These are phyloP conservation scores for Boletus rex-veris DNA, from an alignment of 768 basidiomycete genomes.

Conservation along the genomic window DNA sequence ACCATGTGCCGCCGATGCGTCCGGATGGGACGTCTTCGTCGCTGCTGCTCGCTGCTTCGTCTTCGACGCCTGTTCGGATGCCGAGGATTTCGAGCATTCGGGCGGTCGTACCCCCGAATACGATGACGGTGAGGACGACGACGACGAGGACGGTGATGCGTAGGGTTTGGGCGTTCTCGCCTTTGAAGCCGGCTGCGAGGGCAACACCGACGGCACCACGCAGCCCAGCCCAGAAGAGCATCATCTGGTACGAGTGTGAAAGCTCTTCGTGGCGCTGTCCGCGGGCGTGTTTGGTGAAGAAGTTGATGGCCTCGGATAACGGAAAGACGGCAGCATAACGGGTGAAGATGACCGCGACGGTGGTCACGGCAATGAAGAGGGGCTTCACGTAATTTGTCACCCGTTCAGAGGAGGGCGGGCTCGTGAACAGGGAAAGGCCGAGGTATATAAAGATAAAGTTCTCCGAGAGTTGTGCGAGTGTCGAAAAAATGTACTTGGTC, in stretches of 20 bases:
- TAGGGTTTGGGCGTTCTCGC: constrained; percentile 87
- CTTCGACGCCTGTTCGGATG: constrained; percentile 91
- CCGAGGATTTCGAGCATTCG: constrained; percentile 97
- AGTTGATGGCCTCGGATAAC: constrained; percentile 90
- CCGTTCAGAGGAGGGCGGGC: constrained; percentile 69
- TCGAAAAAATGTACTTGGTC: constrained; percentile 93
- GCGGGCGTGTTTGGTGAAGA: constrained; percentile 79
- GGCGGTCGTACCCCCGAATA: constrained; percentile 97
- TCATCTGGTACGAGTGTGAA: constrained; percentile 98
- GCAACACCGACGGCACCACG: constrained; percentile 98
- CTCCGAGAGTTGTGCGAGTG: constrained; percentile 91
- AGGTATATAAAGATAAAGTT: constrained; percentile 99
- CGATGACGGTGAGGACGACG: constrained; percentile 88
- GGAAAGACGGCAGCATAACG: constrained; percentile 97
- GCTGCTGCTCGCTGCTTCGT: constrained; percentile 66
- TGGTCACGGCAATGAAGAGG: constrained; percentile 88
- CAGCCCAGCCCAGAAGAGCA: constrained; percentile 98
- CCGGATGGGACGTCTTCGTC: constrained; percentile 45
- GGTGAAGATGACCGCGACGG: constrained; percentile 89
- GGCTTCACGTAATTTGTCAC: constrained; percentile 90
- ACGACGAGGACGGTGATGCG: constrained; percentile 93
- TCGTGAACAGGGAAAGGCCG: constrained; percentile 94
- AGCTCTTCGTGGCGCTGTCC: constrained; percentile 88
- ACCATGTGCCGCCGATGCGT: constrained; percentile 15
- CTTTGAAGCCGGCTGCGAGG: constrained; percentile 92